Evolutionary conservation across 768 basidiomycete species (phyloP), one percentile per base, ranked within the genome.

Genomic region (Phaeotremella skinneri): DNA sequence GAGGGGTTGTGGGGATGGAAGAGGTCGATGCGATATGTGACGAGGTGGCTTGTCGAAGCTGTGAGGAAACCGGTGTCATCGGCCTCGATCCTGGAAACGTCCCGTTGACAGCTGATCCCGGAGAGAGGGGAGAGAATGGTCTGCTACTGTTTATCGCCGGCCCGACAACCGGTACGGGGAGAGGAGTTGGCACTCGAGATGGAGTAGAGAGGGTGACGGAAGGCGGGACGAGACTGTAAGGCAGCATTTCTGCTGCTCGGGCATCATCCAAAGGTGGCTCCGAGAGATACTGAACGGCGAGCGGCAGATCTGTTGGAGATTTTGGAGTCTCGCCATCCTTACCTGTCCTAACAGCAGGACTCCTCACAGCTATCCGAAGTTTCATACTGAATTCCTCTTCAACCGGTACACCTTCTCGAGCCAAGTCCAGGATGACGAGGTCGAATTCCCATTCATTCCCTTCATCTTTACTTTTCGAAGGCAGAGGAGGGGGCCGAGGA

Each of bases 381-480:
- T 29, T 48, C 37, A 62, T 37, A 30, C 43, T 17, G 55, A 72
- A 67, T 41, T 48, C 55, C 49, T 56, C 29, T 16, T 68, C 70
- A 7, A 67, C 42, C 26, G 62, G 58, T 2, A 67, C 58, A 13
- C 62, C 62, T 13, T 58, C 45, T 16, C 67, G 29, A 2, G 58
- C 49, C 41, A 55, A 42, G 17, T 39, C 42, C 29, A 55, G 13
- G 1, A 70, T 30, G 11, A 54, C 58, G 17, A 73, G 53, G 59
- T 73, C 71, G 27, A 52, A 66, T 45, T 73, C 71, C 67, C 68
- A 72, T 16, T 20, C 29, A 9, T 41, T 6, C 32, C 31, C 49
- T 9, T 58, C 55, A 4, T 58, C 39, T 60, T 57, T 31, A 49
- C 49, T 4, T 37, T 32, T 27, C 23, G 57, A 2, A 45, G 56